Base-by-base conservation (phyloP, 768 basidiomycete species). In the Saitozyma podzolica region DNA sequence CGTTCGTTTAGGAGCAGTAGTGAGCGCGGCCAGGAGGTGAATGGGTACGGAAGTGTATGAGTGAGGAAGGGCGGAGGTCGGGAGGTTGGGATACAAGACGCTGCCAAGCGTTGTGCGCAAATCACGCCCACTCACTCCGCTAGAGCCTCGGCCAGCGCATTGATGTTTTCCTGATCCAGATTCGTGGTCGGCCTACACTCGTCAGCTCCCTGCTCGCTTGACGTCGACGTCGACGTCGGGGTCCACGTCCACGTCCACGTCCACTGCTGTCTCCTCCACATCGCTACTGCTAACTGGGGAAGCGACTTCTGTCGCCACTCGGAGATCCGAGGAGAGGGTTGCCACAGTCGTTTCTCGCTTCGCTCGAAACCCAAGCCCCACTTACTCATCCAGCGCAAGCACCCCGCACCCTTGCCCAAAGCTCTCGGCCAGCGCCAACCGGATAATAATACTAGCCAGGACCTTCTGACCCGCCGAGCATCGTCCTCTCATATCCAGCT, bases 401-500 rank as follows among this genome's bases (percentile, higher is more conserved):
- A 99, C 96, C 17, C 96, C 96, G 79, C 96, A 98, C 69, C 95
- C 96, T 77, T 93, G 91, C 3, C 92, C 92, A 73, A 99, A 98
- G 2, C 92, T 95, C 76, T 99, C 96, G 6, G 95, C 95, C 37
- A 99, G 84, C 4, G 96, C 96, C 42, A 99, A 86, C 7, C 96
- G 88, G 73, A 99, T 98, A 80, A 98, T 92, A 80, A 98, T 97
- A 19, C 91, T 94, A 9, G 95, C 96, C 62, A 99, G 82, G 85
- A 98, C 97, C 82, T 99, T 99, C 81, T 99, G 96, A 0, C 96
- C 96, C 0, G 96, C 96, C 14, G 91, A 93, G 81, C 96, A 99
- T 66, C 96, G 87, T 29, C 96, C 96, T 60, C 96, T 88, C 96
- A 99, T 99, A 80, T 98, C 96, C 90, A 99, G 93, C 80, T 98